phyloP scores from a whole-genome alignment of 164 flowering plant species.

The Piper longum region DNA sequence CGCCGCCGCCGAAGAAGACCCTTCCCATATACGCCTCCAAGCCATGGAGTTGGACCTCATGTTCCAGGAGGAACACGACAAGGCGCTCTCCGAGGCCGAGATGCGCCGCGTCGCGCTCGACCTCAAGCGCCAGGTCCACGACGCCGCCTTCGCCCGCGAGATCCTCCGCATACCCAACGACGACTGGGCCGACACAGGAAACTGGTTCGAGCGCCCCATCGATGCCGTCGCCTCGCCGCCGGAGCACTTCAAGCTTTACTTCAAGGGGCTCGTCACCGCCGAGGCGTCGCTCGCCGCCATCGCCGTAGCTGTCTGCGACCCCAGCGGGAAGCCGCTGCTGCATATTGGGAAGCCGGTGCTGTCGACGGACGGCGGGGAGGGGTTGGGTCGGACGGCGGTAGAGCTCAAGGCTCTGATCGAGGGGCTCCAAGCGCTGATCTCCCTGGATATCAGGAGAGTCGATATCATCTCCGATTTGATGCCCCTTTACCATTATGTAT shows the following conservation, averaged over 20 bases:
- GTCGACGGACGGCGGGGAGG: slow-evolving; percentile 9
- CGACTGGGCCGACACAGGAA: slow-evolving; percentile 39
- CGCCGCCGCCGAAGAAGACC: background rate
- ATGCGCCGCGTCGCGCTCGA: slow-evolving; percentile 18
- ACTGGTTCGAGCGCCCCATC: slow-evolving; percentile 31
- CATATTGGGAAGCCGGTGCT: slow-evolving; percentile 39
- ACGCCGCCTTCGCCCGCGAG: slow-evolving; percentile 32
- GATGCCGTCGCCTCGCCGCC: slow-evolving; percentile 17
- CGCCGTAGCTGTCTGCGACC: slow-evolving; percentile 63
- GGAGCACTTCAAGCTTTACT: slow-evolving; percentile 32
- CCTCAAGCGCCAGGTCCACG: slow-evolving; percentile 38
- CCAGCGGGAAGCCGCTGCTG: slow-evolving; percentile 27
- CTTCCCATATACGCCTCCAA: slow-evolving; percentile 12
- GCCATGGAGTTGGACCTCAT: slow-evolving; percentile 21
- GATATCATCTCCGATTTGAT: slow-evolving; percentile 27
- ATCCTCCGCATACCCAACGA: slow-evolving; percentile 29
- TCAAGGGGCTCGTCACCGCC: slow-evolving; percentile 52
- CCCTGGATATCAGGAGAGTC: slow-evolving; percentile 38
- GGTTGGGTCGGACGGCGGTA: slow-evolving; percentile 15
- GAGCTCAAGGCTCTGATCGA: slow-evolving; percentile 53
- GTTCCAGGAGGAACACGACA: slow-evolving; percentile 26
- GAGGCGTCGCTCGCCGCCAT: slow-evolving; percentile 23
- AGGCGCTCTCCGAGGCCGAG: slow-evolving; percentile 17
- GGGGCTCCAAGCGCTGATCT: slow-evolving; percentile 44
- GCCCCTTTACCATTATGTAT: slow-evolving; percentile 44